Percentiles rank a stretch among this genome's conserved stretches.
These are phyloP conservation scores for Melocanna baccifera DNA, from an alignment of 176 grass and related monocot genomes.

Conservation along the genomic window DNA sequence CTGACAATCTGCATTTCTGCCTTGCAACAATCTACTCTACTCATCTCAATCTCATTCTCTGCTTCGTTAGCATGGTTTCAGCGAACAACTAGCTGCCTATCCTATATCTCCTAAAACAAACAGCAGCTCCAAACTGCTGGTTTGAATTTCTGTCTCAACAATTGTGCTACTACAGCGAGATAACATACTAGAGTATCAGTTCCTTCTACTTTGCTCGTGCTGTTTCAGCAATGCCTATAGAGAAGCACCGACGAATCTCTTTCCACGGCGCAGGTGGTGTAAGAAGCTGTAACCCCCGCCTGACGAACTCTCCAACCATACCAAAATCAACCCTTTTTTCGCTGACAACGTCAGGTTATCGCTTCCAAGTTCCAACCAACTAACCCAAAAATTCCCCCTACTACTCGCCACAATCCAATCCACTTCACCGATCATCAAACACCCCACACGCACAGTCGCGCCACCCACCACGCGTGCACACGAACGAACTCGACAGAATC, in stretches of 20 bases:
- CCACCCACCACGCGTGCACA: background rate
- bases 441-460: background rate
- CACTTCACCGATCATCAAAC: conserved; percentile 20
- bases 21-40: background rate
- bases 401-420: conserved; percentile 8
- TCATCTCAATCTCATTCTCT: background rate
- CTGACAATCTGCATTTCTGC: background rate
- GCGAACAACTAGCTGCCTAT: background rate
- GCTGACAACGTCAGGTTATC: background rate
- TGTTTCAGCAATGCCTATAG: background rate
- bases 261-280: background rate
- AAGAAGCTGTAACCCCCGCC: background rate
- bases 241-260: background rate
- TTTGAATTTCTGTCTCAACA: background rate
- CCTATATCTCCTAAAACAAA: background rate
- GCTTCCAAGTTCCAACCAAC: background rate
- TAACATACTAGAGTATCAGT: background rate
- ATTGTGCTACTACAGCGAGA: background rate
- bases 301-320: background rate
- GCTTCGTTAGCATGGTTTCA: background rate
- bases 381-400: conserved; percentile 6
- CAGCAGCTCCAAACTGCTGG: background rate
- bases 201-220: background rate
- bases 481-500: background rate
- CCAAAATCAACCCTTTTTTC: background rate